Conservation (phyloP, 1,284 basidiomycete species). For the Leccinum variabile region DNA sequence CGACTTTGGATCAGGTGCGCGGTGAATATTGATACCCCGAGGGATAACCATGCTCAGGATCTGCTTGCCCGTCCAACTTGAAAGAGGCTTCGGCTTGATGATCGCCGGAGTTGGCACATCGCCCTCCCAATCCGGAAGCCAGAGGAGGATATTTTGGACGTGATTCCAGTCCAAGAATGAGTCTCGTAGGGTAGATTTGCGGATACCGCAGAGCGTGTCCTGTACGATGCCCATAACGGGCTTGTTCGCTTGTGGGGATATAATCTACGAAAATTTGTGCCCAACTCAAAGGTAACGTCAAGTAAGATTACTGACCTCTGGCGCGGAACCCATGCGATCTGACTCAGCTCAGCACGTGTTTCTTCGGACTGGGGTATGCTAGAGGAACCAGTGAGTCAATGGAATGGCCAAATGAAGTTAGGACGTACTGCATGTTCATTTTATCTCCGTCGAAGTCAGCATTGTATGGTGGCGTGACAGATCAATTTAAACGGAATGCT, state of each 20-base stretch:
- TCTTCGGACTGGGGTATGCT: conserved; percentile 98
- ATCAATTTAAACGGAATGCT: conserved; percentile 97
- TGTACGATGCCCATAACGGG: conserved; percentile 99
- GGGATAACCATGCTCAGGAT: conserved; percentile 93
- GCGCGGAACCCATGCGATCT: conserved; percentile 99
- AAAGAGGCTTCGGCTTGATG: conserved; percentile 91
- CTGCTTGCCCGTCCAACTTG: conserved; percentile 93
- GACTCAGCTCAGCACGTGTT: conserved; percentile 95
- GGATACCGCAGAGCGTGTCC: conserved; percentile 96
- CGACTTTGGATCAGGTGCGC: conserved; percentile 77
- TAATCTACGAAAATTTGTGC: conserved; percentile 62
- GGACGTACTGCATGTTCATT: conserved; percentile 98
- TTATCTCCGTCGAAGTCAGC: conserved; percentile 99
- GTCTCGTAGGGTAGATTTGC: conserved; percentile 96
- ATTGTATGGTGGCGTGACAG: conserved; percentile 92
- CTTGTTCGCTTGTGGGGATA: conserved; percentile 99
- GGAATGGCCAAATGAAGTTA: not conserved
- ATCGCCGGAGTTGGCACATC: conserved; percentile 90
- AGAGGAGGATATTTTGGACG: conserved; percentile 96
- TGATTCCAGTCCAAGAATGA: conserved; percentile 91
- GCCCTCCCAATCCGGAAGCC: conserved; percentile 98
- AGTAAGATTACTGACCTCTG: conserved; percentile 62
- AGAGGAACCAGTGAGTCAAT: conserved; percentile 13
- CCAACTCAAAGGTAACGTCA: not conserved
- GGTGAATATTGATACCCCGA: conserved; percentile 92